Conservation (phyloP, 225 moss, liverwort and hornwort genomes). For the Pseudisothecium myosuroides region DNA sequence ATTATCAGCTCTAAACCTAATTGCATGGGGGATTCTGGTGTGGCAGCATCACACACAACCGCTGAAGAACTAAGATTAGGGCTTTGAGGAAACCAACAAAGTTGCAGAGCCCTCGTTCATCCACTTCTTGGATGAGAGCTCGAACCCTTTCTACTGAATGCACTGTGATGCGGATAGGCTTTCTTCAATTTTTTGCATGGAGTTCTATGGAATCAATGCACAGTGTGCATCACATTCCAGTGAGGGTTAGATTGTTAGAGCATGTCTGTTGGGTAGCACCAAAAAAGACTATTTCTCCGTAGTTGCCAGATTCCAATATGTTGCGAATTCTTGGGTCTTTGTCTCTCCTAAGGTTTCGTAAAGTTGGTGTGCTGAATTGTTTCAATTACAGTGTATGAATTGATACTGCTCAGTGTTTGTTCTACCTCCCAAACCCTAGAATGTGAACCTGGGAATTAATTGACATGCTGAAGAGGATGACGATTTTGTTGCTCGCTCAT, state of each 20-base stretch:
- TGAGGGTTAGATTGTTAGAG: not conserved
- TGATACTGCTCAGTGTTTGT: not conserved
- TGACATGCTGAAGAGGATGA: slow-evolving; percentile 33
- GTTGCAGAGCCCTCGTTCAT: slow-evolving; percentile 1
- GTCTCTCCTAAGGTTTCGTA: not conserved
- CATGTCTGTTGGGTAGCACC: not conserved
- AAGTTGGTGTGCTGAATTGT: not conserved
- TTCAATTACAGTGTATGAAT: not conserved
- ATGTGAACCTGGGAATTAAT: not conserved
- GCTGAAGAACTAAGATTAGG: not conserved
- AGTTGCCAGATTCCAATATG: not conserved
- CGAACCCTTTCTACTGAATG: not conserved
- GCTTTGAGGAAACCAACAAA: not conserved
- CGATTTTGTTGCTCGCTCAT: slow-evolving; percentile 2
- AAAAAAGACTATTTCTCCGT: not conserved
- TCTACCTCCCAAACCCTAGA: not conserved
- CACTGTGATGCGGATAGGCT: too few relatives aligned
- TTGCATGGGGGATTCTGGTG: not conserved
- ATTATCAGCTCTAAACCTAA: not conserved
- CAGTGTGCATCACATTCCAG: not conserved
- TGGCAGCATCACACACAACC: not conserved
- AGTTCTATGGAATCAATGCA: not conserved
- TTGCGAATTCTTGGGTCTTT: not conserved
- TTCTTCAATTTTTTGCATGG: not conserved
- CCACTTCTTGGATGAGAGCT: not conserved